Evolutionary conservation across 371 early-diverging fungal genomes (phyloP), one percentile per base, ranked within the genome.

Genomic region (Mucor saturninus): DNA sequence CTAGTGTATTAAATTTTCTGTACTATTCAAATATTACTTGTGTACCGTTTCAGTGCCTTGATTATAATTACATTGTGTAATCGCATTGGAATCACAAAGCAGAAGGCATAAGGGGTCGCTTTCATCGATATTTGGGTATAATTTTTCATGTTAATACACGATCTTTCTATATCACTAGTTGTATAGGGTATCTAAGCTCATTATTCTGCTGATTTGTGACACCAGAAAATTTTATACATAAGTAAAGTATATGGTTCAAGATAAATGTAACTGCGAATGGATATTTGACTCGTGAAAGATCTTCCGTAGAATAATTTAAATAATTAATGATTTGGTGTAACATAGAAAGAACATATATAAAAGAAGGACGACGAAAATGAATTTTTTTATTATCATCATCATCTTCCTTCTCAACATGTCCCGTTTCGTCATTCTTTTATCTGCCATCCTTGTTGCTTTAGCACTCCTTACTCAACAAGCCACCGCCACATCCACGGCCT

Each of bases 401-500:
- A 10, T 29, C 4, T 29, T 29, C 21, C n/a, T 21, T 15, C 38
- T 37, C 21, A 54, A 21, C n/a, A 57, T 57, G 58, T 32, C 49
- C 48, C 49, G 49, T 30, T 37, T 49, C 26, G 30, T 48, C 3
- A 21, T 49, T 39, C 29, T 51, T 38, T 51, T 59, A 50, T 40
- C 48, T 30, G 39, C 59, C 3, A 7, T 59, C 29, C 32, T 35
- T 29, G 29, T 59, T 29, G 59, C 48, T 2, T 39, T 59, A 29
- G 48, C 35, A 10, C 38, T 38, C 21, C 48, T 59, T 29, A 59
- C 59, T 14, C 48, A 49, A 48, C 59, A 59, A 51, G 59, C 40
- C 29, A 50, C 26, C 15, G 59, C 59, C 13, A 30, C 51, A 2
- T 51, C 50, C 15, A 39, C 59, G 2, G 5, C n/a, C 5, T 50